phyloP scores from a whole-genome alignment of 2,329 filamentous ascomycete genomes.

The Venturiaceae sp. region DNA sequence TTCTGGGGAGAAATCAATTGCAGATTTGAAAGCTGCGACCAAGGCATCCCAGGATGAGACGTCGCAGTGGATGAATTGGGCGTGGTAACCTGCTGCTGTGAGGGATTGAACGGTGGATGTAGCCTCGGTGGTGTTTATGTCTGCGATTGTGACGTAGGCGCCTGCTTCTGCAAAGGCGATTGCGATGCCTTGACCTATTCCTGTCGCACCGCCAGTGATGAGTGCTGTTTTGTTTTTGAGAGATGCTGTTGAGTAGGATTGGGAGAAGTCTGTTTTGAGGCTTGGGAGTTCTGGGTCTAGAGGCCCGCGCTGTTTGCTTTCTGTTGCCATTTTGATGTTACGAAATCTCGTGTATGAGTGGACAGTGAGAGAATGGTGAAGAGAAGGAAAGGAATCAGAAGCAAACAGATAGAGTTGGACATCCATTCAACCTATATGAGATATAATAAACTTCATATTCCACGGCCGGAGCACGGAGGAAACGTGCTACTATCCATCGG shows the following conservation, averaged over 20 bases:
- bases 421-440: neutral
- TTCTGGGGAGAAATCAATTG: slow-evolving; percentile 16
- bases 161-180: slow-evolving; percentile 15
- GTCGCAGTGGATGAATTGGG: neutral
- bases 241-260: slow-evolving; percentile 10
- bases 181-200: slow-evolving; percentile 16
- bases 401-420: neutral
- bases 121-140: slow-evolving; percentile 3
- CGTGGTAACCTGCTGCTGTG: neutral
- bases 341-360: neutral
- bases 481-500: too few relatives aligned
- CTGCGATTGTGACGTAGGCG: slow-evolving; percentile 4
- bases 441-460: neutral
- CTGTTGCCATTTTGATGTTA: neutral
- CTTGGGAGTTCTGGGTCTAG: neutral
- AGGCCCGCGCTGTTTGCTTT: neutral
- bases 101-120: neutral
- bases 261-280: slow-evolving; percentile 12
- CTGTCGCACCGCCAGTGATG: slow-evolving; percentile 18
- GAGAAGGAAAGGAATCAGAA: neutral
- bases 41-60: slow-evolving; percentile 10
- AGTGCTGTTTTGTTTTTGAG: slow-evolving; percentile 16
- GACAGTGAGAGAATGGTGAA: neutral
- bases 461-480: neutral
- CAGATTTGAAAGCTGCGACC: slow-evolving; percentile 19